A percentile compares a stretch with the other conserved stretches of the same genome.
These are phyloP conservation scores for Earliella scabrosa DNA, from an alignment of 1,284 basidiomycete genomes.

Conservation along the genomic window DNA sequence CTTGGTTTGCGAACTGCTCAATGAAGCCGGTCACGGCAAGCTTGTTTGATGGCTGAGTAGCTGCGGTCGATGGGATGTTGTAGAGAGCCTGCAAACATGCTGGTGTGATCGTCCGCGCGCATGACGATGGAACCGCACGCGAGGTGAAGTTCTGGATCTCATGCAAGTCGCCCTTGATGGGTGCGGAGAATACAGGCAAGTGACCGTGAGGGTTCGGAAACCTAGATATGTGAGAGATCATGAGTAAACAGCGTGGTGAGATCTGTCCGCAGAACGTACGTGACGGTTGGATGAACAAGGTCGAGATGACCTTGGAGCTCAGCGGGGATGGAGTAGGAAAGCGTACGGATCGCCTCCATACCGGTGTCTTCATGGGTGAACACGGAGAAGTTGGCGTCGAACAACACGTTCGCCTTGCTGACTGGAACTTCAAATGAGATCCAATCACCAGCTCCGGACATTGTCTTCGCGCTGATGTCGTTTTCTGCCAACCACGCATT, in stretches of 20 bases:
- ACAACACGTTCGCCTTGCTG: conserved; percentile 42
- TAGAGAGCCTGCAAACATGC: conserved; percentile 58
- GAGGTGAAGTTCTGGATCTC: conserved; percentile 15
- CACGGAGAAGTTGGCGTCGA: conserved; percentile 42
- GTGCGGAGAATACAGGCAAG: conserved; percentile 22
- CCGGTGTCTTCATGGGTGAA: conserved; percentile 42
- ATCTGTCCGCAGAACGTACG: conserved; percentile 24
- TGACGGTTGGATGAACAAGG: conserved; percentile 45
- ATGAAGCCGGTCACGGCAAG: conserved; percentile 63
- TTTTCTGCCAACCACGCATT: conserved; percentile 42
- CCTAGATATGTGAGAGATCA: neutral
- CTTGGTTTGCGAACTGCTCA: conserved; percentile 51
- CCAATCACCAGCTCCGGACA: conserved; percentile 46
- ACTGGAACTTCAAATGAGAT: conserved; percentile 42
- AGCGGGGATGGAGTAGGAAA: conserved; percentile 46
- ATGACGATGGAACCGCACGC: conserved; percentile 33
- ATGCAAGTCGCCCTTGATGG: conserved; percentile 3
- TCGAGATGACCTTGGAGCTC: conserved; percentile 42
- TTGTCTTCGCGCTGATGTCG: conserved; percentile 35
- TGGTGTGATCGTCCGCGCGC: conserved; percentile 52
- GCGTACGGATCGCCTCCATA: conserved; percentile 38
- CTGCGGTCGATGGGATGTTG: conserved; percentile 49
- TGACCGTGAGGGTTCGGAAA: conserved; percentile 27
- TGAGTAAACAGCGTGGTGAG: neutral
- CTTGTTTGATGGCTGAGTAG: conserved; percentile 46